Evolutionary conservation across 169 alveolate species (phyloP).

Genomic region (Plasmodium billcollinsi): DNA sequence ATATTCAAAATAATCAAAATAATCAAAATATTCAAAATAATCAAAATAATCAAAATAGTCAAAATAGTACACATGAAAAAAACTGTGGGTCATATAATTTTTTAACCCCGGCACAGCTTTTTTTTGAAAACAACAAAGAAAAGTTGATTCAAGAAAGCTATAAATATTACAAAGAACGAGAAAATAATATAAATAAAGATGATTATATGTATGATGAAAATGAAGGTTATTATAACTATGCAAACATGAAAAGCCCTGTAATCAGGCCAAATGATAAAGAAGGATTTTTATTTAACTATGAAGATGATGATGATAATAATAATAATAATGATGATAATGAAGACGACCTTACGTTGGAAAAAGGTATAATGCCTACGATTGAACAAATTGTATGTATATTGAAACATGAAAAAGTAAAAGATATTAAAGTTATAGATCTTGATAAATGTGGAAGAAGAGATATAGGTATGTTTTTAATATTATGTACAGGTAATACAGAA

Average conservation of each 20-base stretch:
- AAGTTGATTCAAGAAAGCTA: constrained; percentile 77
- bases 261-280: constrained; percentile 75
- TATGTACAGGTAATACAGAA: constrained; percentile 86
- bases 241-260: constrained; percentile 77
- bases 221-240: constrained; percentile 80
- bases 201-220: constrained; percentile 60
- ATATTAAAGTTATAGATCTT: constrained; percentile 83
- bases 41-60: neutral
- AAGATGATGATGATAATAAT: constrained; percentile 31
- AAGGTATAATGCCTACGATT: constrained; percentile 88
- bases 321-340: neutral
- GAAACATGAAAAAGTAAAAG: constrained; percentile 81
- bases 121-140: constrained; percentile 84
- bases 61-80: neutral
- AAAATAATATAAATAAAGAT: constrained; percentile 23
- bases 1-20: too few relatives aligned
- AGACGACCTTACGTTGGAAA: constrained; percentile 77
- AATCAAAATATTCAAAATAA: too few relatives aligned
- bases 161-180: constrained; percentile 79
- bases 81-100: constrained; percentile 5
- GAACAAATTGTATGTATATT: constrained; percentile 85
- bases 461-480: constrained; percentile 85
- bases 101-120: constrained; percentile 85
- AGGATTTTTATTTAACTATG: constrained; percentile 87
- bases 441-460: constrained; percentile 88